Conservation (phyloP, 495 filamentous ascomycete species). For the Xylaria castorea region DNA sequence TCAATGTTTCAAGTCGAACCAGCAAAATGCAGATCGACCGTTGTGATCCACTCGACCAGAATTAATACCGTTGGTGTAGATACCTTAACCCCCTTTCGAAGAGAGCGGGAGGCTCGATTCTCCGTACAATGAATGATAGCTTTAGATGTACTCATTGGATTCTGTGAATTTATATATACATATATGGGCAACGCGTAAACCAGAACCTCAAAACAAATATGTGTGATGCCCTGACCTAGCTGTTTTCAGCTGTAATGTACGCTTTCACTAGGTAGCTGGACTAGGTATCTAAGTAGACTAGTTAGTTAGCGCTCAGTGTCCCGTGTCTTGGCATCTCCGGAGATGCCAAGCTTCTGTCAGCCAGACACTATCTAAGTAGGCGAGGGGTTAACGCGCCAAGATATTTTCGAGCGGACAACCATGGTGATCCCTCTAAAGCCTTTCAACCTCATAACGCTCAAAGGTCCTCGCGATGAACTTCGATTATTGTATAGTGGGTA, state of each 20-base stretch:
- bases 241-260: background rate
- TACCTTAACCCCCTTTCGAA: background rate
- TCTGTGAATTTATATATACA: background rate
- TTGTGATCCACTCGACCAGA: background rate
- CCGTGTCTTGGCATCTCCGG: background rate
- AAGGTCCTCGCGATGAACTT: no score
- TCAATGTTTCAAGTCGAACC: conserved; percentile 10
- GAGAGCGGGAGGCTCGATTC: background rate
- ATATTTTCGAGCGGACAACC: background rate
- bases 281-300: no score
- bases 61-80: background rate
- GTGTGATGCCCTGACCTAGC: background rate
- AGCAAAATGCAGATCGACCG: conserved; percentile 17
- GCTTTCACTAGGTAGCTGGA: no score
- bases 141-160: background rate
- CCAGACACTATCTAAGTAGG: no score
- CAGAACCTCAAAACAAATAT: background rate
- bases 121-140: background rate
- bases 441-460: background rate
- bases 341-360: background rate
- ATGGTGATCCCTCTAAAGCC: background rate
- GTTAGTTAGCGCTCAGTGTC: background rate
- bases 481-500: background rate
- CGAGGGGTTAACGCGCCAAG: background rate
- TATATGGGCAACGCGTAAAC: background rate